Base-by-base conservation (phyloP, 257 asterid genomes). In the Verbascum thapsus region DNA sequence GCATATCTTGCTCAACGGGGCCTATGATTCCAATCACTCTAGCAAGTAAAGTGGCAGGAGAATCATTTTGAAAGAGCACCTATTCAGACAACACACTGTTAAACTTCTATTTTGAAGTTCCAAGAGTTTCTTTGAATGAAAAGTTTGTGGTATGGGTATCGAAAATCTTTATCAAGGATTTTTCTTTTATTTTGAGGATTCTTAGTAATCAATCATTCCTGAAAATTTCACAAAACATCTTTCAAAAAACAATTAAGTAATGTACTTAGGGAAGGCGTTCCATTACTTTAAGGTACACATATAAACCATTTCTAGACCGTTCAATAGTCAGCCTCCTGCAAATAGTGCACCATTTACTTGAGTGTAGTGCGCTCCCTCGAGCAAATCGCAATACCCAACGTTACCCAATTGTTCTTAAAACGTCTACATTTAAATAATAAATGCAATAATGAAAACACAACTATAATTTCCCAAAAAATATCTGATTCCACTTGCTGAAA, bases 51-150 rank as follows among this genome's bases (percentile, higher is more conserved):
- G 99, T 87, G 47, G 97, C 96, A n/a, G 96, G 96, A 63, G 99
- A 92, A 76, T 92, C 99, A 65, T 92, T 92, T 82, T 87, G 99
- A 76, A 92, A 92, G 64, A 92, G 94, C 45, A 92, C 99, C 99
- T 92, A 77, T 68, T 23, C 35, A 62, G 52, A 76, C 68, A 40
- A 61, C 52, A n/a, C 16, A 58, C 7, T 5, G 34, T 45, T 10
- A 53, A n/a, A n/a, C n/a, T 7, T 40, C 34, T 15, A 69, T 68
- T 32, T 35, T 38, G 52, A 61, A 44, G 58, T 68, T 69, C 23
- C 69, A 53, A 57, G 53, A 48, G 15, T n/a, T n/a, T n/a, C n/a
- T n/a, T n/a, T n/a, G n/a, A n/a, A n/a, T n/a, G n/a, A n/a, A n/a
- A n/a, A n/a, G n/a, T n/a, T n/a, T n/a, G n/a, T n/a, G n/a, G n/a